Evolutionary conservation across 805 yeast species (phyloP), one percentile per base, ranked within the genome.

Genomic region (Suhomyces pyralidae): DNA sequence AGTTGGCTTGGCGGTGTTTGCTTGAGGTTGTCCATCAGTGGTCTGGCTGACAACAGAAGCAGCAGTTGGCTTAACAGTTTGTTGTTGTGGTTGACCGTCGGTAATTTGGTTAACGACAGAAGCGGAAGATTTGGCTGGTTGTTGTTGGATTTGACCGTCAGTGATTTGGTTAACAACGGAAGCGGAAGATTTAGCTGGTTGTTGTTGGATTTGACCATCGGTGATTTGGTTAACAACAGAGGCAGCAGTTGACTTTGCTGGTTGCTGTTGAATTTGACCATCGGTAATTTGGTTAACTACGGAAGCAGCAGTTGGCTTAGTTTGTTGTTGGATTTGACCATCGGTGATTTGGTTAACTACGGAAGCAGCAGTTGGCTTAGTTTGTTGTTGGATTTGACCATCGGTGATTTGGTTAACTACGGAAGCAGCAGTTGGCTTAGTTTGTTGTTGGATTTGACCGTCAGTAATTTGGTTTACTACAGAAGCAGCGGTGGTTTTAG

Each of bases 401-500:
- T 63, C 72, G 36, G 65, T 60, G 43, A 68, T 69, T 58, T 80
- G 84, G 55, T 79, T 68, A 46, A 71, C 72, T 40, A 69, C 68
- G 5, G 52, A 45, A 15, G 73, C 65, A 69, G 57, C 67, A 24
- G 63, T 51, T 15, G 61, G 60, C 22, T 63, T 53, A 24, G 58
- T 51, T 46, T 55, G 45, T 14, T 42, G 40, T 42, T 53, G 48
- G 55, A 40, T 40, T 61, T 51, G 52, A 46, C 72, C 70, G 53
- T 63, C 72, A 36, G 65, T 60, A 45, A 69, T 69, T 57, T 80
- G 84, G 55, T 79, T 68, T 45, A 71, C 72, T 42, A 69, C 68
- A 12, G 52, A 45, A 17, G 73, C 65, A 69, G 57, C 66, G 20
- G 63, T 51, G 30, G 61, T 74, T 47, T 71, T 70, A 24, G 63